Evolutionary conservation across 345 rosid species (phyloP).

Genomic region (Raphanus raphanistrum): DNA sequence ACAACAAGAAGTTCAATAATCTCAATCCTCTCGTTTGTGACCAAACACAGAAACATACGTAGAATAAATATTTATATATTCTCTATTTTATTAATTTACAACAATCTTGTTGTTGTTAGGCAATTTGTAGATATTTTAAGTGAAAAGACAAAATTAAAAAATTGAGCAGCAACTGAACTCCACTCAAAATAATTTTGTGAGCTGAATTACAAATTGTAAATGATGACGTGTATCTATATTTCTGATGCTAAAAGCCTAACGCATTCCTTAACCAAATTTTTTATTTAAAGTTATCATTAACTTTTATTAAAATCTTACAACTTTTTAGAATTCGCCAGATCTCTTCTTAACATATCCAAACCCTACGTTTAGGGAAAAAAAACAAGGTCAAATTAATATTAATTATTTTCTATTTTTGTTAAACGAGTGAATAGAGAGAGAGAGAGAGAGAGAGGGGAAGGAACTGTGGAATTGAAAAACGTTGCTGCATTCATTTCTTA

Average conservation of each 20-base stretch:
- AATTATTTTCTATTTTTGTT: neutral
- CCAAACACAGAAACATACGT: no score
- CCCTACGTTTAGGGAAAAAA: neutral
- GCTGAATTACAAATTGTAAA: neutral
- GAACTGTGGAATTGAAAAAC: constrained; percentile 22
- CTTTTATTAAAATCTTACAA: neutral
- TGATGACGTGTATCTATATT: neutral
- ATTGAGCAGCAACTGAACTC: neutral
- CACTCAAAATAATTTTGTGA: neutral
- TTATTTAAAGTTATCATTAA: neutral
- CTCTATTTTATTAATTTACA: no score
- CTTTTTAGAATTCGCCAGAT: neutral
- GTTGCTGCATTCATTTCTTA: neutral
- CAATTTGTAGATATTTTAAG: neutral
- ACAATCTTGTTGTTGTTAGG: neutral
- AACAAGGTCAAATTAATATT: neutral
- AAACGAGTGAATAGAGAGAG: neutral
- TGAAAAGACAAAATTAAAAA: neutral
- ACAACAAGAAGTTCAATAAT: no score
- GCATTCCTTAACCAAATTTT: constrained; percentile 4
- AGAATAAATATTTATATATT: no score
- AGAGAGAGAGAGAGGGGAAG: constrained; percentile 5
- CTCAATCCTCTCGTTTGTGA: no score
- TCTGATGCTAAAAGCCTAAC: neutral
- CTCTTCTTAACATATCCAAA: neutral